Base-by-base conservation (phyloP, 1,284 basidiomycete species). In the Moesziomyces aphidis region DNA sequence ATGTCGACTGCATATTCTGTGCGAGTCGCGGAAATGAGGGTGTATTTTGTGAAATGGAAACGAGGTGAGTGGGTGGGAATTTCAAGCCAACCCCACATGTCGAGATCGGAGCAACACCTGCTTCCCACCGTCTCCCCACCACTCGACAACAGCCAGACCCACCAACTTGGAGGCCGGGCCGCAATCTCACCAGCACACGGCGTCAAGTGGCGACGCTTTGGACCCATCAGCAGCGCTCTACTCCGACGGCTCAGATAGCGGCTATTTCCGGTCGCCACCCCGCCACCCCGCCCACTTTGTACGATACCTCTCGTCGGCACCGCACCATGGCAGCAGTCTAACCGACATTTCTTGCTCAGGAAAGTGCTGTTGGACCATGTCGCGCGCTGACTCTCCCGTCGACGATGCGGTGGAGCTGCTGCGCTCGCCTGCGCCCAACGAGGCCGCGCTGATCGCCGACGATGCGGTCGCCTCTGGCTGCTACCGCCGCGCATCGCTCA, bases 401-500 rank as follows among this genome's bases (percentile, higher is more conserved):
- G 52, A 22, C 6, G 67, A 70, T 3, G 50, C 56, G 39, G 19
- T 60, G 42, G 61, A 70, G 23, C 24, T 64, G n/a, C 58, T 70
- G 1, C 57, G 22, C 1, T 61, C 67, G 17, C 61, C 67, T 36
- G 45, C 49, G 4, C 15, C 54, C 1, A 26, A 47, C 0, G 17
- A n/a, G 19, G 17, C 31, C 7, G 22, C 55, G 11, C n/a, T 68
- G 5, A 59, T 73, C 11, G 58, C 65, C 1, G 65, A 73, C n/a
- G 42, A 53, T 5, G 26, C 63, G 13, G 67, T 70, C 4, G 49
- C 67, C 1, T 56, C 67, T 10, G 71, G 71, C 3, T 44, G 42
- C 3, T 73, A 73, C 31, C 42, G 71, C 26, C 44, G 71, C 2
- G 52, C 65, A 5, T 65, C 71, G 21, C 42, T 54, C 2, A 55